Evolutionary conservation across 805 yeast genomes (phyloP).

Genomic region (Myxozyma sirexii): DNA sequence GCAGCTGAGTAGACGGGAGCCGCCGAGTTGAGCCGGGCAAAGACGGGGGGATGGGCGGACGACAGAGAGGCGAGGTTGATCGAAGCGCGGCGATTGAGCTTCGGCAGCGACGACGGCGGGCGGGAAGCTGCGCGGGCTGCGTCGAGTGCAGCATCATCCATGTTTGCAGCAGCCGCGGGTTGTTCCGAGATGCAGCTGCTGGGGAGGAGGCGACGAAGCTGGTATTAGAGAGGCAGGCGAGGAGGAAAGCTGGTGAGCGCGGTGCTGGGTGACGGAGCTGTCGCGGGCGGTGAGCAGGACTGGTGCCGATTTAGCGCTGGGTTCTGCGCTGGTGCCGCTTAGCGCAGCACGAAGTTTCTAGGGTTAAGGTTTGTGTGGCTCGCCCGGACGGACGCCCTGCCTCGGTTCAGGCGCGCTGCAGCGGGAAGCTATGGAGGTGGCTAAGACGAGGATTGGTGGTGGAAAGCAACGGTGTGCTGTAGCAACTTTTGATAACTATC

Average conservation of each 20-base stretch:
- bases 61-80: constrained; percentile 19
- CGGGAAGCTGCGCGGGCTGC: constrained; percentile 11
- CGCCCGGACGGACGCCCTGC: too few relatives aligned
- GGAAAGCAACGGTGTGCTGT: too few relatives aligned
- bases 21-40: neutral
- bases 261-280: neutral
- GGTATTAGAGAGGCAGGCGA: neutral
- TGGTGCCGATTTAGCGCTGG: neutral
- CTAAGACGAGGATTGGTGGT: too few relatives aligned
- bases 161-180: neutral
- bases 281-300: neutral
- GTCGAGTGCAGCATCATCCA: constrained; percentile 20
- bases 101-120: constrained; percentile 1
- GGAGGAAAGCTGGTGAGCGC: too few relatives aligned
- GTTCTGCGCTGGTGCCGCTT: too few relatives aligned
- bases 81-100: constrained; percentile 22
- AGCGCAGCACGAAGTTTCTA: too few relatives aligned
- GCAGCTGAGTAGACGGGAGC: constrained; percentile 8
- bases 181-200: neutral
- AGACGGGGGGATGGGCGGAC: constrained; percentile 16
- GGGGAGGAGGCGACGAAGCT: neutral
- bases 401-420: too few relatives aligned
- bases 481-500: too few relatives aligned
- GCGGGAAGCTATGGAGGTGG: too few relatives aligned
- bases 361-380: too few relatives aligned